Conservation (phyloP, 2,329 filamentous ascomycete genomes). For the Blastomyces parvus region DNA sequence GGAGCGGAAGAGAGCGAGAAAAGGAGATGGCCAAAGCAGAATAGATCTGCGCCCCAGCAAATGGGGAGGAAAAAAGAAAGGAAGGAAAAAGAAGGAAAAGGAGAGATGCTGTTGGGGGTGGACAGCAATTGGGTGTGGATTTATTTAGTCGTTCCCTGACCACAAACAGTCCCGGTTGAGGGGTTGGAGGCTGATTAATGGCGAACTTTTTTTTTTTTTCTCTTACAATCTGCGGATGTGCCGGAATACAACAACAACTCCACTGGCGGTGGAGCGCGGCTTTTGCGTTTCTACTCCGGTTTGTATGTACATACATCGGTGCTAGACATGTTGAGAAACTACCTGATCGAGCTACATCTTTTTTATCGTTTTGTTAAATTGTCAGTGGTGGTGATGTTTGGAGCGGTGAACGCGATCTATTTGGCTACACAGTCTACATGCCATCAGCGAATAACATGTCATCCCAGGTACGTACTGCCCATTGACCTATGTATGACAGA, state of each 20-base stretch:
- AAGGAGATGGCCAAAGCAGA: neutral
- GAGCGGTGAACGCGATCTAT: neutral
- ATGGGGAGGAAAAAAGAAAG: neutral
- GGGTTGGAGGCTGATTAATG: no score
- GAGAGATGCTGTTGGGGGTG: neutral
- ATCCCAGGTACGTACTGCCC: no score
- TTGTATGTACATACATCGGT: no score
- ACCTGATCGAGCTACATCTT: neutral
- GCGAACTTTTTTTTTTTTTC: no score
- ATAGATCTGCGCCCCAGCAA: neutral
- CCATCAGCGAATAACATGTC: neutral
- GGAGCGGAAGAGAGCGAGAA: neutral
- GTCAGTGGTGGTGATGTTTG: neutral
- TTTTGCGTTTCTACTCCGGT: neutral
- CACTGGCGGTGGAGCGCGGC: constrained; percentile 38
- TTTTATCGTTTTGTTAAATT: no score
- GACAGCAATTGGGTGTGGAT: neutral
- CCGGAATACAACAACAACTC: neutral
- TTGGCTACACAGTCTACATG: neutral
- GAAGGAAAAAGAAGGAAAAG: neutral
- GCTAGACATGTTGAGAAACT: neutral
- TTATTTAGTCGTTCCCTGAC: no score
- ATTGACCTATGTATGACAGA: no score
- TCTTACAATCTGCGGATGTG: neutral
- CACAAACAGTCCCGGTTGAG: no score